Conservation (phyloP, 1,284 basidiomycete genomes). For the Boletus sp. region DNA sequence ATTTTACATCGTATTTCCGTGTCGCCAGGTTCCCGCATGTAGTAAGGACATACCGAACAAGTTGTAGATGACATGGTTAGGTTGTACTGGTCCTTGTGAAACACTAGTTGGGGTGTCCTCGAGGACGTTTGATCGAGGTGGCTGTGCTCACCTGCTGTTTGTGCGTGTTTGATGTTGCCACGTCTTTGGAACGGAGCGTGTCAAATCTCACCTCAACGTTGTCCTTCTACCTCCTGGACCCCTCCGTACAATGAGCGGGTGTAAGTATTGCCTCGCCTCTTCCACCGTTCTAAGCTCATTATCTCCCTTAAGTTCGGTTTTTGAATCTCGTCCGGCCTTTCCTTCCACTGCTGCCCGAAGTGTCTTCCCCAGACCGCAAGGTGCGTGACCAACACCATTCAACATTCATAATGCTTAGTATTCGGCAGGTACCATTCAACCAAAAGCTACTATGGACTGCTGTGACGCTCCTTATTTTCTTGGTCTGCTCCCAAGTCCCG, state of each 20-base stretch:
- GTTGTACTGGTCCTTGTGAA: too few species aligned
- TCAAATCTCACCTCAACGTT: constrained; percentile 21
- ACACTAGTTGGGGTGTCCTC: too few species aligned
- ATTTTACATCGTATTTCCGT: neutral
- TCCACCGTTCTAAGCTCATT: constrained; percentile 27
- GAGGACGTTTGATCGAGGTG: constrained; percentile 15
- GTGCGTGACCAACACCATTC: constrained; percentile 39
- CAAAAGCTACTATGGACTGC: constrained; percentile 97
- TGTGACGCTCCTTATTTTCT: constrained; percentile 94
- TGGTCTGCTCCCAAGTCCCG: constrained; percentile 96
- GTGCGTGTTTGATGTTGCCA: constrained; percentile 30
- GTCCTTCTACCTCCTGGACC: constrained; percentile 16
- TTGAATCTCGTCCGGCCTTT: constrained; percentile 95
- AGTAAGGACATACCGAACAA: neutral
- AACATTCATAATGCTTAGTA: constrained; percentile 14
- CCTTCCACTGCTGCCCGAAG: constrained; percentile 90
- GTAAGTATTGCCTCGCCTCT: constrained; percentile 19
- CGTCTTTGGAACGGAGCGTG: constrained; percentile 24
- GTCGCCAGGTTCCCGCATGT: neutral
- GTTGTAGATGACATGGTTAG: neutral
- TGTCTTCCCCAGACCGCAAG: constrained; percentile 94
- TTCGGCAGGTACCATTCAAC: constrained; percentile 81
- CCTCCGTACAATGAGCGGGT: constrained; percentile 38
- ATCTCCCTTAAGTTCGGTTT: constrained; percentile 58
- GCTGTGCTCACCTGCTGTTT: constrained; percentile 25